phyloP scores from a whole-genome alignment of 805 yeast species.

The Myxozyma neotropica region DNA sequence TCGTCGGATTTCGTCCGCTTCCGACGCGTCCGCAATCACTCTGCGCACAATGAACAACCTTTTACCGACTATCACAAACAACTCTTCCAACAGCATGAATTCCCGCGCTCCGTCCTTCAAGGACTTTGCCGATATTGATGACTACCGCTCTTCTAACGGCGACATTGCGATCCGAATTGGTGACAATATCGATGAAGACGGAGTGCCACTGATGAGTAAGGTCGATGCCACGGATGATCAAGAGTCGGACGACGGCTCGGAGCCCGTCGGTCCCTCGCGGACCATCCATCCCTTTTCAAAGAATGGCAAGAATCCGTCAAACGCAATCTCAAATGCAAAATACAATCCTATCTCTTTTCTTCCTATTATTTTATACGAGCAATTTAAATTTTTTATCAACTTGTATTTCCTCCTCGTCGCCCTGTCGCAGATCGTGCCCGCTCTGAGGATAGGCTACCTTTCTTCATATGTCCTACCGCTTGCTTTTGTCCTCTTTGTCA shows the following conservation, averaged over 20 bases:
- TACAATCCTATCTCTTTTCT: conserved; percentile 85
- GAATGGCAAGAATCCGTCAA: conserved; percentile 50
- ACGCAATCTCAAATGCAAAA: conserved; percentile 91
- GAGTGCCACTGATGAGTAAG: conserved; percentile 34
- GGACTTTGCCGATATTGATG: conserved; percentile 29
- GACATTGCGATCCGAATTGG: conserved; percentile 33
- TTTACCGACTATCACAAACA: background rate
- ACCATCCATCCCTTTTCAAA: conserved; percentile 25
- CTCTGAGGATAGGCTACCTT: conserved; percentile 86
- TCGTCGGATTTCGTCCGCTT: conserved; percentile 28
- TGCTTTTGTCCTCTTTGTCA: conserved; percentile 86
- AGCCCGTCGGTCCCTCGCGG: conserved; percentile 29
- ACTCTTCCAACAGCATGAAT: conserved; percentile 7
- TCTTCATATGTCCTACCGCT: conserved; percentile 93
- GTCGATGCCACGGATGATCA: conserved; percentile 23
- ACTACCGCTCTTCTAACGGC: conserved; percentile 23
- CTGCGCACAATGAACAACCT: conserved; percentile 29
- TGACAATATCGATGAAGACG: conserved; percentile 30
- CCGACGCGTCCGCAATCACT: conserved; percentile 32
- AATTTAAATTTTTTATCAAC: conserved; percentile 95
- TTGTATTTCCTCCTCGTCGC: conserved; percentile 91
- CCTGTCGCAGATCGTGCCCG: conserved; percentile 87
- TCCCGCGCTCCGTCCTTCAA: conserved; percentile 28
- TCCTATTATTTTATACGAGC: conserved; percentile 89
- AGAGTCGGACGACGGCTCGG: conserved; percentile 24